Evolutionary conservation across 495 filamentous ascomycete genomes (phyloP).

Genomic region (Neurospora sp.): DNA sequence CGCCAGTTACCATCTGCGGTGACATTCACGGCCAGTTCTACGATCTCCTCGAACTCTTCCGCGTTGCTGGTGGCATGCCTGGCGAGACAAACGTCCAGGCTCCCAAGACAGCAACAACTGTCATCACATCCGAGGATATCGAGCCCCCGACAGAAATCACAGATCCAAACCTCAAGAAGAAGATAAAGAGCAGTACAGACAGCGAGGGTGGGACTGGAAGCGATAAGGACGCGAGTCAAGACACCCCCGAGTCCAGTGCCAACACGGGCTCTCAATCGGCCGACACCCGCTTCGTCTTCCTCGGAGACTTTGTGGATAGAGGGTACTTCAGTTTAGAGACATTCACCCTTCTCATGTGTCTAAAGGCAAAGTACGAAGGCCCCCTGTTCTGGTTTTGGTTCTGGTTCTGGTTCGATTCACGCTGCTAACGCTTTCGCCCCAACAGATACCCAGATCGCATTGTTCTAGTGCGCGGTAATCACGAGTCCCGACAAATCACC

Average conservation of each 20-base stretch:
- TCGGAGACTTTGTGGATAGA: conserved; percentile 95
- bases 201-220: conserved; percentile 23
- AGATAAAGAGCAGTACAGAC: conserved; percentile 44
- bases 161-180: conserved; percentile 72
- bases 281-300: conserved; percentile 83
- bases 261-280: conserved; percentile 45
- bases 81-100: conserved; percentile 57
- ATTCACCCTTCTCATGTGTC: conserved; percentile 85
- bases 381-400: not conserved
- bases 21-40: conserved; percentile 99
- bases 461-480: conserved; percentile 92
- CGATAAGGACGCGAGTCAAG: conserved; percentile 29
- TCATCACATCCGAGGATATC: conserved; percentile 76
- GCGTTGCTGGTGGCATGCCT: conserved; percentile 91
- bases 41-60: conserved; percentile 92
- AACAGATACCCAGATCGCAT: conserved; percentile 85
- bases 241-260: conserved; percentile 29
- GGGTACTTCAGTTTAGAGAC: conserved; percentile 98
- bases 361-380: conserved; percentile 75
- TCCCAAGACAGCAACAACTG: conserved; percentile 50
- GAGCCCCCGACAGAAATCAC: conserved; percentile 79
- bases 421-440: conserved; percentile 16
- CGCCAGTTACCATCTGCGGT: conserved; percentile 95
- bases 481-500: conserved; percentile 96
- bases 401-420: not conserved